Evolutionary conservation across 305 asterid species (phyloP), one percentile per base, ranked within the genome.

Genomic region (Euphrasia arctica): DNA sequence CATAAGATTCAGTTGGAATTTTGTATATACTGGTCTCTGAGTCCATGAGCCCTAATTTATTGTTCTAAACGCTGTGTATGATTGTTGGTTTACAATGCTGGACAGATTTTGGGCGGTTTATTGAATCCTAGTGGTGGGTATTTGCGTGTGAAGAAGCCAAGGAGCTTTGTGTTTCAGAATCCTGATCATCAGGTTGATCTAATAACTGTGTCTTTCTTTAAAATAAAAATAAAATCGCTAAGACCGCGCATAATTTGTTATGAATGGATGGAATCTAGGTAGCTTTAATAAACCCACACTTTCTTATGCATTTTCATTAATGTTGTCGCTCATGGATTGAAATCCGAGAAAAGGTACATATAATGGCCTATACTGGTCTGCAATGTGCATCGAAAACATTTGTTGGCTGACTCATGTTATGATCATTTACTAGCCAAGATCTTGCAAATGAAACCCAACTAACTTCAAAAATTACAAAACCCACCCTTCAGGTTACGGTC

Each of bases 91-190:
- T 14, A 9, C 65, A 69, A 25, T 60, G 45, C 48, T 64, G 9
- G 32, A 65, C 82, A 85, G 95, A 79, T 83, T 39, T 79, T 87
- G 76, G 95, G 88, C 42, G 85, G 91, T 59, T 72, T 92, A 11
- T 54, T 87, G 80, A 85, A 78, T 74, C 96, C 97, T 47, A 81
- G 70, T 64, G 81, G 75, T 25, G 97, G 97, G 1, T 47, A 69
- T 80, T 49, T 85, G 75, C 78, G 65, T 47, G 97, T 92, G 60
- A 83, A 70, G 68, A 90, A 82, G 71, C 96, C 98, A 0, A 77
- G 88, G 78, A 87, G 98, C 70, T 92, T 85, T 70, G 98, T 92
- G 62, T 90, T 89, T 74, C 97, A 92, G 84, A 92, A 92, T 63
- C 97, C 98, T 14, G 97, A 90, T 69, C 97, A 92, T 69, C 98